Conservation (phyloP, 164 flowering plant species). For the Umbellularia californica region DNA sequence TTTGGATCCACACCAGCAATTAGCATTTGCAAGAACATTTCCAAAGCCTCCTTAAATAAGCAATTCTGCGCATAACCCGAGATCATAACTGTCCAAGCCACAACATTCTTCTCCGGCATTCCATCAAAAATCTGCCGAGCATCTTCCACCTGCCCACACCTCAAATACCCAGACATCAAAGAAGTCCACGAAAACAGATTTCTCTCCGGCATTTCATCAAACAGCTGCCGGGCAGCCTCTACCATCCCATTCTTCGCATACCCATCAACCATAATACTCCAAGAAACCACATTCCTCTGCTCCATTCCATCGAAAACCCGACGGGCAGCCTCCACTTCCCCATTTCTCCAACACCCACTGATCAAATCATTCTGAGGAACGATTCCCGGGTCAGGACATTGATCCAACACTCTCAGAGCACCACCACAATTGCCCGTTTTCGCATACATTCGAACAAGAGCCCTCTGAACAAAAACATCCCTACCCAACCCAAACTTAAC, state of each 20-base stretch:
- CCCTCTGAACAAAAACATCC: slow-evolving; percentile 7
- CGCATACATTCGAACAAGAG: slow-evolving; percentile 6
- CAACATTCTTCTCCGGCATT: slow-evolving; percentile 37
- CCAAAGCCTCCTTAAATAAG: slow-evolving; percentile 23
- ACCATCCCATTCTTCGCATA: slow-evolving; percentile 4
- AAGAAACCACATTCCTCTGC: slow-evolving; percentile 6
- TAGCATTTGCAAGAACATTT: slow-evolving; percentile 28
- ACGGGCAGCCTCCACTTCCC: background rate
- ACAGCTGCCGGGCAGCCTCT: background rate
- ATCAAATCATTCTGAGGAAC: slow-evolving; percentile 3
- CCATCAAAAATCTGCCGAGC: slow-evolving; percentile 32
- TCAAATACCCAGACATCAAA: slow-evolving; percentile 5
- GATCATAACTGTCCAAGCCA: slow-evolving; percentile 51
- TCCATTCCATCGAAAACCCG: slow-evolving; percentile 4
- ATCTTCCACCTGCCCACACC: slow-evolving; percentile 13
- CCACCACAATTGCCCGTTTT: background rate
- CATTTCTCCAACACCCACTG: background rate
- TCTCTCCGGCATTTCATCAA: slow-evolving; percentile 8
- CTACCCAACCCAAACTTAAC: background rate
- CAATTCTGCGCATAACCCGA: slow-evolving; percentile 37
- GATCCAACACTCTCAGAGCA: slow-evolving; percentile 1
- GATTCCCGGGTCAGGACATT: background rate
- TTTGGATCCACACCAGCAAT: slow-evolving; percentile 22
- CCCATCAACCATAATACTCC: slow-evolving; percentile 5
- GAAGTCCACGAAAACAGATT: slow-evolving; percentile 7